Conservation (phyloP, 805 yeast species). For the Cyberlindnera sargentensis region DNA sequence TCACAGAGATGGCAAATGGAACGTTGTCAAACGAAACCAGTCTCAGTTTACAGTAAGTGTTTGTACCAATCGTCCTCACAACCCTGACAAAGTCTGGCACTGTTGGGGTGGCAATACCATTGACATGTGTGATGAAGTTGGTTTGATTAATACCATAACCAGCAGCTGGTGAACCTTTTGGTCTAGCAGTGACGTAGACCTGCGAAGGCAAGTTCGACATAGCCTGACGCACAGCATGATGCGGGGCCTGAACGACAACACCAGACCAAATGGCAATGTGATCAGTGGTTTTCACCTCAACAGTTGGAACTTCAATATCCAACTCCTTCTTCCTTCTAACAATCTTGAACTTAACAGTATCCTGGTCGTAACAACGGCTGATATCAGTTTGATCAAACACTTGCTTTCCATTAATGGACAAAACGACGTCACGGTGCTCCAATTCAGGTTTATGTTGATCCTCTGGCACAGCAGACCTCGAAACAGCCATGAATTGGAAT, state of each 20-base stretch:
- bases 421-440: slow-evolving; percentile 66
- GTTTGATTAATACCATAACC: slow-evolving; percentile 76
- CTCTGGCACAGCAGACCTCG: slow-evolving; percentile 52
- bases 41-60: slow-evolving; percentile 73
- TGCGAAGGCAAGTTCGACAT: slow-evolving; percentile 71
- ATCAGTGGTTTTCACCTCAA: slow-evolving; percentile 53
- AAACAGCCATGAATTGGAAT: slow-evolving; percentile 64
- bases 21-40: slow-evolving; percentile 79
- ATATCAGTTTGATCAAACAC: slow-evolving; percentile 61
- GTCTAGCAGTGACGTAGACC: slow-evolving; percentile 73
- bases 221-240: slow-evolving; percentile 84
- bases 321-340: slow-evolving; percentile 65
- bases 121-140: slow-evolving; percentile 83
- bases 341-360: slow-evolving; percentile 47
- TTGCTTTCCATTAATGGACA: slow-evolving; percentile 59
- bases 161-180: slow-evolving; percentile 80
- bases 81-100: slow-evolving; percentile 59
- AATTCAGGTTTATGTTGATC: slow-evolving; percentile 26
- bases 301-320: slow-evolving; percentile 57
- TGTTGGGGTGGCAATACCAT: slow-evolving; percentile 66
- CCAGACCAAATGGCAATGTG: slow-evolving; percentile 80
- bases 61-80: slow-evolving; percentile 67
- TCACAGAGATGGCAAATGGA: slow-evolving; percentile 78
- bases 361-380: slow-evolving; percentile 30
- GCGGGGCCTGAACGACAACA: slow-evolving; percentile 79